Conservation (phyloP, 2,329 filamentous ascomycete genomes). For the Paraconiothyrium brasiliense region DNA sequence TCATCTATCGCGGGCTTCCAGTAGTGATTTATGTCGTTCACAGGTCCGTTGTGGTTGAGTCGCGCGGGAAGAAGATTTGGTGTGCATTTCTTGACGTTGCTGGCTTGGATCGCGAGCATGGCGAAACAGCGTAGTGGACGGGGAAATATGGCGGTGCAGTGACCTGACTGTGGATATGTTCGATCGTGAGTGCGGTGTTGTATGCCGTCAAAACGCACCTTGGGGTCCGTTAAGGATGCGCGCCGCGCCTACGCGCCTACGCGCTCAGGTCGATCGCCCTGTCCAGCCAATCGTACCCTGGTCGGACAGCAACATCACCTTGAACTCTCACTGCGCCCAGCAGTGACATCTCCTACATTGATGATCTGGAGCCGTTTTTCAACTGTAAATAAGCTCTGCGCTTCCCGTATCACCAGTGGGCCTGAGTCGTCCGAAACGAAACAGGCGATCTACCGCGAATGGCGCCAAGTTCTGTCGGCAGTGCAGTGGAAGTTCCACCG, state of each 20-base stretch:
- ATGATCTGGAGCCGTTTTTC: neutral
- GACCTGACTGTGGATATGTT: neutral
- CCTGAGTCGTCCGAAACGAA: neutral
- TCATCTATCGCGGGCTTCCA: constrained; percentile 70
- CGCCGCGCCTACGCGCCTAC: constrained; percentile 2
- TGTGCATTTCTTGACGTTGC: constrained; percentile 54
- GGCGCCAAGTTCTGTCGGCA: neutral
- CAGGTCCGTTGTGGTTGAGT: constrained; percentile 79
- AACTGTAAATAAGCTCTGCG: neutral
- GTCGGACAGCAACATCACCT: neutral
- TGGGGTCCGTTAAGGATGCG: neutral
- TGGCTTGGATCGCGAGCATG: constrained; percentile 58
- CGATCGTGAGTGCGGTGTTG: neutral
- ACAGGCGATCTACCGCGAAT: constrained; percentile 3
- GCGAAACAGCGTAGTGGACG: neutral
- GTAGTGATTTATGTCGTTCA: constrained; percentile 71
- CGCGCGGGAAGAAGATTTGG: constrained; percentile 82
- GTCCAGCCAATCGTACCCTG: neutral
- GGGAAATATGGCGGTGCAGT: neutral
- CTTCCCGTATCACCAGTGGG: neutral
- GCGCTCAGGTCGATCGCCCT: neutral
- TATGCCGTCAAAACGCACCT: neutral
- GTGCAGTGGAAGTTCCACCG: neutral
- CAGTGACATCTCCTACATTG: neutral
- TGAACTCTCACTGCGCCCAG: neutral